These are phyloP conservation scores for Pleurotus salmoneostramineus DNA, from an alignment of 768 basidiomycete genomes.

Conservation along the genomic window DNA sequence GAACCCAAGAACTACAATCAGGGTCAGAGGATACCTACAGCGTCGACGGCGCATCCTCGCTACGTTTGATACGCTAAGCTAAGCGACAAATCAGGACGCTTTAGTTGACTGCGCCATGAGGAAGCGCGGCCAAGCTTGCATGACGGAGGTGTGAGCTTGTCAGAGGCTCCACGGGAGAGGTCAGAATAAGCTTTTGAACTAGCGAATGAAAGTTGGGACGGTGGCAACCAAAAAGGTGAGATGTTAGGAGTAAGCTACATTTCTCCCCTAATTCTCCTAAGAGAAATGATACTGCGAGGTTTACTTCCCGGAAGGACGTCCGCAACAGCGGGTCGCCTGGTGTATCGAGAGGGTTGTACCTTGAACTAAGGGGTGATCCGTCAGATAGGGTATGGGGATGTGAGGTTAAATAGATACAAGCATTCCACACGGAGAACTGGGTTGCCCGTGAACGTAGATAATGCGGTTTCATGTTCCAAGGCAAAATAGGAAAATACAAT, in stretches of 20 bases:
- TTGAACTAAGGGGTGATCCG: background rate
- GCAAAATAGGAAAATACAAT: background rate
- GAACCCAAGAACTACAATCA: background rate
- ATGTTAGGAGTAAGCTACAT: background rate
- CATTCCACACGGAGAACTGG: background rate
- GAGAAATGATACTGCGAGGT: background rate
- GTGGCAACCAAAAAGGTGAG: too few species aligned
- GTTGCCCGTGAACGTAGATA: background rate
- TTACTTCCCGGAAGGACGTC: background rate
- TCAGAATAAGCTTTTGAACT: background rate
- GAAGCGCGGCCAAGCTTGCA: too few species aligned
- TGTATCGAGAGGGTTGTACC: background rate
- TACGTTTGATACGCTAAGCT: background rate
- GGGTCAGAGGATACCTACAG: background rate
- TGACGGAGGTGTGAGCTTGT: background rate
- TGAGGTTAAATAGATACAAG: too few species aligned
- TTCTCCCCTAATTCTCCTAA: background rate
- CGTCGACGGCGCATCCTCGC: background rate
- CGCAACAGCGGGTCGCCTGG: background rate
- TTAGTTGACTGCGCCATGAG: background rate
- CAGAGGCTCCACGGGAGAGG: background rate
- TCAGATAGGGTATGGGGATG: background rate
- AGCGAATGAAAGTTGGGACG: background rate
- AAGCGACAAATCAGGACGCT: background rate
- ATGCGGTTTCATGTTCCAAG: background rate